Evolutionary conservation across 495 filamentous ascomycete genomes (phyloP).

Genomic region (Neurospora tetraspora): DNA sequence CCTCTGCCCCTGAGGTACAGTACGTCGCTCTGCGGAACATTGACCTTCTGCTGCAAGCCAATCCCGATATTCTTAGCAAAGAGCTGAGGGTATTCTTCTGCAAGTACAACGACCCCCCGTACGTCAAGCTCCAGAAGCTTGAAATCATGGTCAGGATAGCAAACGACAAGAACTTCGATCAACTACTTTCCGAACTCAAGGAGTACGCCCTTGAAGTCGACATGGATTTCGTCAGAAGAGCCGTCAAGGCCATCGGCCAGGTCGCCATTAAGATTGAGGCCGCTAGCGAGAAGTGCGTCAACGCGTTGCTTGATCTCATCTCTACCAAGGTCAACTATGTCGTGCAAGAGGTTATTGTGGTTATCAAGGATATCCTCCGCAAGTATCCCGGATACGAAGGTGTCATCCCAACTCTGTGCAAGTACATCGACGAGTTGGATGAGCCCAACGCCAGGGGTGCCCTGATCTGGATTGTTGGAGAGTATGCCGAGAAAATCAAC

Average conservation of each 20-base stretch:
- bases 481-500: conserved; percentile 94
- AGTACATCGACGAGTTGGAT: conserved; percentile 92
- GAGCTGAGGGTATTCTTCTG: conserved; percentile 99
- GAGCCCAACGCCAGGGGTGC: conserved; percentile 98
- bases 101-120: conserved; percentile 99
- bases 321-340: conserved; percentile 99
- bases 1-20: conserved; percentile 95
- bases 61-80: conserved; percentile 89
- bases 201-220: conserved; percentile 99
- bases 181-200: conserved; percentile 87
- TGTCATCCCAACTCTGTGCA: conserved; percentile 90
- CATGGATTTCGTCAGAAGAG: conserved; percentile 96
- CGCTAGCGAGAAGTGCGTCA: conserved; percentile 81
- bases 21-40: conserved; percentile 94
- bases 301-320: conserved; percentile 84
- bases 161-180: conserved; percentile 88
- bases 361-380: conserved; percentile 97
- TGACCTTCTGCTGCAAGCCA: conserved; percentile 81
- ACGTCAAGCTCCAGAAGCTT: conserved; percentile 98
- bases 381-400: conserved; percentile 98
- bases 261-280: conserved; percentile 98
- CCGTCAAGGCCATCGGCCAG: conserved; percentile 95
- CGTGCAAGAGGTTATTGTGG: conserved; percentile 98
- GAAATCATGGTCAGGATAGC: conserved; percentile 99
- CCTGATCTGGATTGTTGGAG: conserved; percentile 99